Evolutionary conservation across 306 rosid species (phyloP), one percentile per base, ranked within the genome.

Genomic region (Prunus armeniaca): DNA sequence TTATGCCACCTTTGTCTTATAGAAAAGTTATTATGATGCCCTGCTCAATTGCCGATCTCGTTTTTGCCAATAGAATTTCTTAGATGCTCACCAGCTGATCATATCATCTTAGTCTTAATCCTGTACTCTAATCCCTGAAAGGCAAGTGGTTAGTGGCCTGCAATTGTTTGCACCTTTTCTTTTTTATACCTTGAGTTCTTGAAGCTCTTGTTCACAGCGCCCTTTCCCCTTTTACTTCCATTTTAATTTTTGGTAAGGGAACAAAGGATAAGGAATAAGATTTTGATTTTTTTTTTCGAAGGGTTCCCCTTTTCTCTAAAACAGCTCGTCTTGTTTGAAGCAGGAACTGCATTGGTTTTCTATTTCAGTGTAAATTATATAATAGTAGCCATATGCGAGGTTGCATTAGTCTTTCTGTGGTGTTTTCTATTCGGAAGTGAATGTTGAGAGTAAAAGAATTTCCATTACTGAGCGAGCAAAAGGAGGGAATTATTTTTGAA

Each of bases 1-100:
- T 73, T 63, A 89, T 92, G 91, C 80, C 79, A 88, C 84, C 85
- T 75, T 82, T 85, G 76, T 84, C 88, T 78, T 80, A 84, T 69
- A 86, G 90, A 83, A 88, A 88, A 87, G 76, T 78, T 81, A 80
- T 78, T 74, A 81, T 83, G 74, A 60, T 78, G 71, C 67, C 79
- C 79, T 76, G 52, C 86, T 81, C 75, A 81, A 79, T 78, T 68
- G 74, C 73, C 76, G 61, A 67, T 75, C 69, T 51, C 41, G 25
- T 74, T 60, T 60, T 74, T 73, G 43, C 79, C 74, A 78, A 81
- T 70, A 47, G 84, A 71, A 78, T 67, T 64, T 58, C 75, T 22
- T 76, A 67, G 72, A 18, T 67, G 71, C 83, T 56, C 61, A 51
- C 67, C 24, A 24, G 49, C 64, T 71, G 61, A 27, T 65, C 60